These are phyloP conservation scores for Penicillium salamii DNA, from an alignment of 495 filamentous ascomycete genomes.

Conservation along the genomic window DNA sequence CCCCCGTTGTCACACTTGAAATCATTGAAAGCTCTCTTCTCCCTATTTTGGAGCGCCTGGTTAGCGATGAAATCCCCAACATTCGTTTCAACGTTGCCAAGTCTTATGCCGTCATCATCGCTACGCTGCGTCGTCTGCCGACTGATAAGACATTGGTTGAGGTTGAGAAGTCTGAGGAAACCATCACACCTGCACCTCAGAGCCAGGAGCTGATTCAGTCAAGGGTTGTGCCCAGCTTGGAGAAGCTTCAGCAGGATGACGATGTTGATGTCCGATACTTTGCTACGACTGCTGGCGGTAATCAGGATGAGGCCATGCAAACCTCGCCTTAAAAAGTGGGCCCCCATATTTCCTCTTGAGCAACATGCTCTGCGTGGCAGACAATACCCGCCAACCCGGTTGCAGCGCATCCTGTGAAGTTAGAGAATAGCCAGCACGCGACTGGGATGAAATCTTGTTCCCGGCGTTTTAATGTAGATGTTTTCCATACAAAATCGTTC, in stretches of 20 bases:
- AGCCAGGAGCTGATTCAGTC: constrained; percentile 83
- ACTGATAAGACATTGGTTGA: constrained; percentile 80
- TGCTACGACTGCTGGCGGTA: constrained; percentile 65
- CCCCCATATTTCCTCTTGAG: too few relatives aligned
- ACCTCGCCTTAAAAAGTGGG: constrained; percentile 39
- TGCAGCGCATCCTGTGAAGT: constrained; percentile 28
- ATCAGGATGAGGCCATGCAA: constrained; percentile 48
- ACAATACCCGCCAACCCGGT: constrained; percentile 18
- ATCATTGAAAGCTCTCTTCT: constrained; percentile 91
- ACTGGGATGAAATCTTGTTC: constrained; percentile 38
- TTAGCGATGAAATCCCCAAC: constrained; percentile 92
- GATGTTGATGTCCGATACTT: constrained; percentile 98
- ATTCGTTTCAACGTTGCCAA: constrained; percentile 99
- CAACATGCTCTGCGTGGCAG: not conserved
- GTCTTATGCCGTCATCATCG: constrained; percentile 86
- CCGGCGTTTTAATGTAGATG: constrained; percentile 46
- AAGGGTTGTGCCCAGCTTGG: constrained; percentile 82
- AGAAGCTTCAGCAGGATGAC: constrained; percentile 92
- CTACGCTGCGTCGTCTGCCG: constrained; percentile 84
- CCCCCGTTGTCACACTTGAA: constrained; percentile 84
- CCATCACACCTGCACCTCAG: constrained; percentile 60
- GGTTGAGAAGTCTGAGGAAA: constrained; percentile 72
- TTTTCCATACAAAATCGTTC: constrained; percentile 27
- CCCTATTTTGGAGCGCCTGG: constrained; percentile 91
- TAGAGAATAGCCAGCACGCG: constrained; percentile 41